Conservation (phyloP, 306 rosid genomes). For the Vigna angularis region DNA sequence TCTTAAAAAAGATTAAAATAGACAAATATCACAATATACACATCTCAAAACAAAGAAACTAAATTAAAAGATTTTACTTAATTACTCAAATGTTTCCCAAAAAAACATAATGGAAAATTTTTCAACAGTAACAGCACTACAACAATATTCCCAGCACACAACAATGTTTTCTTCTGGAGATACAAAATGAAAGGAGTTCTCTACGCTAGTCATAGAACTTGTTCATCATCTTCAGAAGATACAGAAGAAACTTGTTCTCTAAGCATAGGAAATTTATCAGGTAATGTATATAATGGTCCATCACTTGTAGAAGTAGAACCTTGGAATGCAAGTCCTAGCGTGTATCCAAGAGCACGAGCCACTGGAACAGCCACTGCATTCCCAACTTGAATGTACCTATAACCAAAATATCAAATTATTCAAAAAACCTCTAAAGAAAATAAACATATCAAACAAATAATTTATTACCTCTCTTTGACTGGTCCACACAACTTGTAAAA, state of each 20-base stretch:
- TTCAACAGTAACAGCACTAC: too few species aligned
- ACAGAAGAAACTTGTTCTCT: conserved; percentile 47
- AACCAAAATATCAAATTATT: conserved; percentile 1
- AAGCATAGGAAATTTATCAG: conserved; percentile 57
- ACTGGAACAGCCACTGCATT: conserved; percentile 95
- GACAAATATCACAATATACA: too few species aligned
- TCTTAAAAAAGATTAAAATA: too few species aligned
- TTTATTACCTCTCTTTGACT: conserved; percentile 68
- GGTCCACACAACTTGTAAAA: conserved; percentile 73
- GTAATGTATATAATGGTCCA: conserved; percentile 52
- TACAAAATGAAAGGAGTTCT: conserved; percentile 39
- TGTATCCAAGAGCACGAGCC: conserved; percentile 74
- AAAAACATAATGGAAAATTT: too few species aligned
- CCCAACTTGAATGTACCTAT: conserved; percentile 87
- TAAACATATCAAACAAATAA: too few species aligned
- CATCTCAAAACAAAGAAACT: too few species aligned
- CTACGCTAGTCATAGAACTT: background rate
- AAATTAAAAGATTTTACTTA: too few species aligned
- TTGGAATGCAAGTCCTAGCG: conserved; percentile 66
- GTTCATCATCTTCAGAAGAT: conserved; percentile 48
- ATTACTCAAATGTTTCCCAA: too few species aligned
- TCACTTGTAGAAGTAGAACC: conserved; percentile 41
- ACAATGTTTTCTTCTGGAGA: conserved; percentile 1
- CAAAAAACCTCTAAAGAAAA: background rate
- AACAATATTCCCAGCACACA: too few species aligned